These are phyloP conservation scores for Astrocystis sublimbata DNA, from an alignment of 495 filamentous ascomycete species.

Conservation along the genomic window DNA sequence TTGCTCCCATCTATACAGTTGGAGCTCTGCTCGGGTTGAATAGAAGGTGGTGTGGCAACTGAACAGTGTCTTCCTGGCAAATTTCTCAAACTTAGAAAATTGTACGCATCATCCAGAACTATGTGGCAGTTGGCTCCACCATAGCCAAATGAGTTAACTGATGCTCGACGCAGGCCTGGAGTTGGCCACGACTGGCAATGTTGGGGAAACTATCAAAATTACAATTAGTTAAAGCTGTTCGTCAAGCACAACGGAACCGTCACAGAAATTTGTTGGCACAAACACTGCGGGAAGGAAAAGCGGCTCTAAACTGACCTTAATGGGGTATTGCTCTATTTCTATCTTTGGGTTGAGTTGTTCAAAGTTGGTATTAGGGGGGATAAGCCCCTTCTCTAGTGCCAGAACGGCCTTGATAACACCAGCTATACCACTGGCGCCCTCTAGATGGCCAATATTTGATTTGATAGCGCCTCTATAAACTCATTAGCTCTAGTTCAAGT, in stretches of 20 bases:
- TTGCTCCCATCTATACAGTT: neutral
- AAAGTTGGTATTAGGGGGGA: conserved; percentile 40
- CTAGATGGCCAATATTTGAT: conserved; percentile 4
- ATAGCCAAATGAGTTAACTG: conserved; percentile 59
- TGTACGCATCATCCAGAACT: conserved; percentile 47
- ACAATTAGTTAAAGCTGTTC: neutral
- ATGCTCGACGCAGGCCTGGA: conserved; percentile 39
- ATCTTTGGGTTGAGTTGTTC: conserved; percentile 44
- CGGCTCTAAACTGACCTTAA: neutral
- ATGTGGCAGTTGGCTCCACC: conserved; percentile 59
- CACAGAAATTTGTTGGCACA: neutral
- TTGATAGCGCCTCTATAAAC: neutral
- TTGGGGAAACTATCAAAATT: conserved; percentile 20
- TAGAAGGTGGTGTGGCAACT: neutral
- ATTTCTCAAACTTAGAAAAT: conserved; percentile 3
- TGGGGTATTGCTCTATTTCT: conserved; percentile 27
- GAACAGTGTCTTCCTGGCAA: neutral
- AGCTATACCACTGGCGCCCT: conserved; percentile 35
- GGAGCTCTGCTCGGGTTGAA: neutral
- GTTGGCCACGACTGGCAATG: conserved; percentile 21
- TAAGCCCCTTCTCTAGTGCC: conserved; percentile 19
- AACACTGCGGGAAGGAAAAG: neutral
- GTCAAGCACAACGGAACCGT: neutral
- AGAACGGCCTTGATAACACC: conserved; percentile 50
- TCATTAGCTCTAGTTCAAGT: neutral